These are phyloP conservation scores for Sclerotinia minor DNA, from an alignment of 2,329 filamentous ascomycete genomes.

Conservation along the genomic window DNA sequence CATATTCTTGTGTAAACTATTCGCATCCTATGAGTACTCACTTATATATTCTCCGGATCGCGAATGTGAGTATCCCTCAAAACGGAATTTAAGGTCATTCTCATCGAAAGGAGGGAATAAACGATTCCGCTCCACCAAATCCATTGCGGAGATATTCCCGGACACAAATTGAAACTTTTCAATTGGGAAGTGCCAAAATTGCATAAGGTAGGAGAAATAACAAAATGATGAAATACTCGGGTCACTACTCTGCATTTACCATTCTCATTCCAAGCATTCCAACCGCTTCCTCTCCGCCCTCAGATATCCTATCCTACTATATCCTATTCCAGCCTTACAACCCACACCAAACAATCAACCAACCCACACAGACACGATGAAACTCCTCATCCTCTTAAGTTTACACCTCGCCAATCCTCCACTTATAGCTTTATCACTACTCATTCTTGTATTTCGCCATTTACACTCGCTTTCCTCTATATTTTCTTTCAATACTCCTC, in stretches of 20 bases:
- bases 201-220: accelerated
- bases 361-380: background rate
- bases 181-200: no score
- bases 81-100: background rate
- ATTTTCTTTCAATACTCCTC: background rate
- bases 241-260: background rate
- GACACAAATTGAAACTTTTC: background rate
- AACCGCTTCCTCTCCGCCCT: background rate
- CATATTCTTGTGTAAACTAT: background rate
- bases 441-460: background rate
- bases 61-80: background rate
- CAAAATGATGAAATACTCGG: background rate
- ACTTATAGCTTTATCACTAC: background rate
- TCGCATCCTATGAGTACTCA: no score
- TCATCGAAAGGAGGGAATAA: background rate
- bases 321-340: no score
- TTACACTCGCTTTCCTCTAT: background rate
- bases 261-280: background rate
- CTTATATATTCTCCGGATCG: no score
- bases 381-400: constrained; percentile 3
- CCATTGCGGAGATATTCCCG: background rate
- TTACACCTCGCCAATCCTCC: background rate
- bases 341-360: background rate
- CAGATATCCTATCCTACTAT: no score
- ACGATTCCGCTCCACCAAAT: background rate